Percentiles rank a stretch among this genome's conserved stretches.
These are phyloP conservation scores for Colletotrichum sp. DNA, from an alignment of 2,329 filamentous ascomycete species.

Conservation along the genomic window DNA sequence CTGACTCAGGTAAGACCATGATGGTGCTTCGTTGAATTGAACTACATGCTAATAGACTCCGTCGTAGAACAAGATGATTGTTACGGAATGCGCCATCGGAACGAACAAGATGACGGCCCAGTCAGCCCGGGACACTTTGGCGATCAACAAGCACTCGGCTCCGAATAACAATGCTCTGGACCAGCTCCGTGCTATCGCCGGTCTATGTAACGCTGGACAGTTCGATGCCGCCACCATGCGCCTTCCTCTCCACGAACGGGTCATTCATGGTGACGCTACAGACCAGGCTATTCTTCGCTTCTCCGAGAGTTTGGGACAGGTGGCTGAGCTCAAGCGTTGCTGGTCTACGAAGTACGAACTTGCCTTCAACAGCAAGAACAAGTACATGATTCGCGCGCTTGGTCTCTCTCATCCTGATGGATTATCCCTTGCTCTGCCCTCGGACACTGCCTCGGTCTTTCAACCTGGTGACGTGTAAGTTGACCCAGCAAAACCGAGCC, in stretches of 20 bases:
- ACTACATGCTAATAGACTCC: background rate
- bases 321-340: conserved; percentile 62
- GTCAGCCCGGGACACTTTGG: conserved; percentile 49
- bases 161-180: conserved; percentile 48
- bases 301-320: conserved; percentile 67
- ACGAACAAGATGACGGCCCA: conserved; percentile 52
- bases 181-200: conserved; percentile 66
- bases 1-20: conserved; percentile 55
- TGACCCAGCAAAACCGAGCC: background rate
- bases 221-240: conserved; percentile 71
- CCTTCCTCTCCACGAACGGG: conserved; percentile 63
- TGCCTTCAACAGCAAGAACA: conserved; percentile 84
- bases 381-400: conserved; percentile 76
- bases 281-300: conserved; percentile 78
- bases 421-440: conserved; percentile 14
- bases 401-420: conserved; percentile 41
- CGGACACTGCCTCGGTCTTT: conserved; percentile 26
- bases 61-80: conserved; percentile 71
- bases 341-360: conserved; percentile 73
- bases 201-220: conserved; percentile 77
- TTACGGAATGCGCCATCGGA: conserved; percentile 71
- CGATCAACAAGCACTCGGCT: conserved; percentile 28
- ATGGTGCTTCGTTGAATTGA: background rate
- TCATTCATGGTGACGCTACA: conserved; percentile 77
- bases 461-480: conserved; percentile 33